Evolutionary conservation across 2,329 filamentous ascomycete genomes (phyloP).

Genomic region (Ceratocystis cubensis): DNA sequence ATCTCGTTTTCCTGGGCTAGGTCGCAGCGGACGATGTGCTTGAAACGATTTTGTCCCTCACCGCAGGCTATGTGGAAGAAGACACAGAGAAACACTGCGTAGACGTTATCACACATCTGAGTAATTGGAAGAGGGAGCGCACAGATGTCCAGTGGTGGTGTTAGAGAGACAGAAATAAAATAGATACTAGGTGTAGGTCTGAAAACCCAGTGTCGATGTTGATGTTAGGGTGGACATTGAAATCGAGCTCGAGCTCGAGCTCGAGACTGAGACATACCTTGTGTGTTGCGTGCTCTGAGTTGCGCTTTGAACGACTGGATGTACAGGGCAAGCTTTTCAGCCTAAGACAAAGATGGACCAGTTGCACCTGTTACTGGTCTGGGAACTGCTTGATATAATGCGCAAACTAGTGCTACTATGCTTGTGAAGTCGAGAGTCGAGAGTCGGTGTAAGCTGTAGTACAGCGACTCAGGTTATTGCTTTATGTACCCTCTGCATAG

Average conservation of each 20-base stretch:
- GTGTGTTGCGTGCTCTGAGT: neutral
- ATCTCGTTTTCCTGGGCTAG: conserved; percentile 10
- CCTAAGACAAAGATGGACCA: neutral
- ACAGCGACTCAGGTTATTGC: neutral
- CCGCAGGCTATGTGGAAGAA: conserved; percentile 15
- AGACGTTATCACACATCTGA: conserved; percentile 21
- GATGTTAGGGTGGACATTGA: too few species aligned
- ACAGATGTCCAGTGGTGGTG: neutral
- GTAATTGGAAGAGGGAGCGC: neutral
- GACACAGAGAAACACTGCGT: conserved; percentile 19
- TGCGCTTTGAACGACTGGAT: conserved; percentile 1
- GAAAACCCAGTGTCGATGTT: neutral
- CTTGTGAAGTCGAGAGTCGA: neutral
- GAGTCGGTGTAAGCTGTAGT: neutral
- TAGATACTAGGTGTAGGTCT: neutral
- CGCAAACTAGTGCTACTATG: too few species aligned
- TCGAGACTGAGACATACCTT: conserved; percentile 13
- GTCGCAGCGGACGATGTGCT: conserved; percentile 20
- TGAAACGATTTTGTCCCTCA: conserved; percentile 16
- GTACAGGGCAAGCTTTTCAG: neutral
- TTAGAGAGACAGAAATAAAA: neutral
- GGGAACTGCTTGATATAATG: neutral
- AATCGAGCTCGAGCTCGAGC: neutral
- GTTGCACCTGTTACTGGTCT: neutral
- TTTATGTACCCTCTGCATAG: neutral